Percentiles rank a stretch among this genome's conserved stretches.
Conservation (phyloP, 1,284 basidiomycete species). For the Mycosarcoma maydis region DNA sequence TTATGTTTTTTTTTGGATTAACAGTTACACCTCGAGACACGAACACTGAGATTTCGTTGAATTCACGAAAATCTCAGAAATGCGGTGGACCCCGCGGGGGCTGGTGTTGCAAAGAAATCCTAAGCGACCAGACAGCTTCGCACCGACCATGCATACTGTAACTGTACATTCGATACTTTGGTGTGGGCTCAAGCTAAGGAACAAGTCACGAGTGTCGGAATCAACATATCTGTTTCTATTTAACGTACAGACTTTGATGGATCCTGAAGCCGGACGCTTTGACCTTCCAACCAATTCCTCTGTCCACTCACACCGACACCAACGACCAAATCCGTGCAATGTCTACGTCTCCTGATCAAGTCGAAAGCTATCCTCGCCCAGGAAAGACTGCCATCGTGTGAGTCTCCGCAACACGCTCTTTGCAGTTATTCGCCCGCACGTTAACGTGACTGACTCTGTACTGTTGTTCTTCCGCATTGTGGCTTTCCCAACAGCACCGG, state of each 20-base stretch:
- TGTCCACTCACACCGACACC: background rate
- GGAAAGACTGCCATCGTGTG: slow-evolving; percentile 57
- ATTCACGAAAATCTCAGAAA: background rate
- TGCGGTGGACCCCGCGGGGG: slow-evolving; percentile 25
- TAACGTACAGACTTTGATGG: too few species aligned
- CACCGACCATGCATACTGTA: slow-evolving; percentile 18
- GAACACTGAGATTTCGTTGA: too few species aligned
- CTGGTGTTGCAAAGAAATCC: background rate
- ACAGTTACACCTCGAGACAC: too few species aligned
- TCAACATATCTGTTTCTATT: too few species aligned
- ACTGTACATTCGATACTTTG: background rate
- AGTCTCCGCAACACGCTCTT: slow-evolving; percentile 20
- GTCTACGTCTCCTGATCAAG: slow-evolving; percentile 24
- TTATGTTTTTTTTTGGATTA: too few species aligned
- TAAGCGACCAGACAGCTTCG: slow-evolving; percentile 5
- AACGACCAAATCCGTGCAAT: slow-evolving; percentile 2
- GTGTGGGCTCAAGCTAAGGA: too few species aligned
- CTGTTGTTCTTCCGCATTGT: background rate
- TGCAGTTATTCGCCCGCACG: too few species aligned
- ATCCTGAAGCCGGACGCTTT: too few species aligned
- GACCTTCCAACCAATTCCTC: too few species aligned
- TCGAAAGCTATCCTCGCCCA: slow-evolving; percentile 38
- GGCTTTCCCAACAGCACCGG: slow-evolving; percentile 18
- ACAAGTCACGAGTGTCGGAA: too few species aligned
- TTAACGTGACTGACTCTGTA: background rate